These are phyloP conservation scores for Phylloporus scabripes DNA, from an alignment of 768 basidiomycete species.

Conservation along the genomic window DNA sequence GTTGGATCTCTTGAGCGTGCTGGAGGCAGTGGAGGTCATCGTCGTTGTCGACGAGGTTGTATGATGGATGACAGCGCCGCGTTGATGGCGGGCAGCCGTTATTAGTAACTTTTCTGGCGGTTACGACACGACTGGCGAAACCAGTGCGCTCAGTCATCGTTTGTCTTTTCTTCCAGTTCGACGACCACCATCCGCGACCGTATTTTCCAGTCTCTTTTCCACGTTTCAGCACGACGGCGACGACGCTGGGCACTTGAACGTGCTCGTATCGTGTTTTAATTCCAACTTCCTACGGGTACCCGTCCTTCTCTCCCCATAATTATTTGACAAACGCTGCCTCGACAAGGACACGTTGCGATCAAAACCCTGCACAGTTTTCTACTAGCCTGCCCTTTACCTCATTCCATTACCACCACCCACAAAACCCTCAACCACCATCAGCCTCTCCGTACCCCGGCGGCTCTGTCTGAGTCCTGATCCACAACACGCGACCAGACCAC, in stretches of 20 bases:
- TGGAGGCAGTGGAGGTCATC: background rate
- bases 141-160: constrained; percentile 25
- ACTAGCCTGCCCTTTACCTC: constrained; percentile 58
- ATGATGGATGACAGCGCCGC: constrained; percentile 13
- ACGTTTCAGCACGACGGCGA: constrained; percentile 12
- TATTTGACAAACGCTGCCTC: constrained; percentile 47
- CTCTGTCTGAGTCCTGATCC: constrained; percentile 27
- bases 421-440: constrained; percentile 37
- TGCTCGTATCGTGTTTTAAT: constrained; percentile 21
- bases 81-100: constrained; percentile 22
- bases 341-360: constrained; percentile 75
- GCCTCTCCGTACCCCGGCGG: constrained; percentile 23
- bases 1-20: background rate
- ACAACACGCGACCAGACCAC: constrained; percentile 44
- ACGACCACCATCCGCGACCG: constrained; percentile 17
- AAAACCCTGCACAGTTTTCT: constrained; percentile 51
- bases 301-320: constrained; percentile 28
- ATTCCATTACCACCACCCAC: constrained; percentile 37
- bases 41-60: background rate
- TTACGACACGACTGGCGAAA: constrained; percentile 32
- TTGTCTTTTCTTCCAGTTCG: constrained; percentile 12
- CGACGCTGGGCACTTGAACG: constrained; percentile 13
- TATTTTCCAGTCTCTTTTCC: constrained; percentile 4
- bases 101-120: constrained; percentile 24
- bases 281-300: constrained; percentile 15